Conservation (phyloP, 768 basidiomycete species). For the Tricholoma sp. region DNA sequence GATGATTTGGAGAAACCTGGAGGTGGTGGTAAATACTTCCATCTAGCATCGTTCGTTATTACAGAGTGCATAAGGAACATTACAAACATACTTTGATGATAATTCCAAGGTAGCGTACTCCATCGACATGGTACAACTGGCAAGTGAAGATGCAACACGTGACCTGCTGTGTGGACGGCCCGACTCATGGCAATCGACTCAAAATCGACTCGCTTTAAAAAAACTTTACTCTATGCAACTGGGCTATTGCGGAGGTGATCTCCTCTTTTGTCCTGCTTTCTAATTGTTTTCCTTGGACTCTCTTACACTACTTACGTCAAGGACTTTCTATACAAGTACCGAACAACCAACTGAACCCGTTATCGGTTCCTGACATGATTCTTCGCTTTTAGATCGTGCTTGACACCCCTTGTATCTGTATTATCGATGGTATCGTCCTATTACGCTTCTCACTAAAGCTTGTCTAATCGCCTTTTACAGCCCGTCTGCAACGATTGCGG, state of each 20-base stretch:
- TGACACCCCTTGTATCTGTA: background rate
- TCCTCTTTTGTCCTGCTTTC: background rate
- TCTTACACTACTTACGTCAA: no score
- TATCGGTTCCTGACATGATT: background rate
- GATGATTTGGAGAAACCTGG: constrained; percentile 57
- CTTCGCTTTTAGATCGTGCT: background rate
- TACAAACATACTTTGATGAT: constrained; percentile 29
- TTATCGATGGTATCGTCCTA: background rate
- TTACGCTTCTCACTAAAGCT: background rate
- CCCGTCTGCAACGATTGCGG: constrained; percentile 73
- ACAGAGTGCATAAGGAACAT: background rate
- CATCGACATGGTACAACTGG: constrained; percentile 10
- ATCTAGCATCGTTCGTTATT: constrained; percentile 31
- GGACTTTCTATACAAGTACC: background rate
- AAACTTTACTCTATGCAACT: no score
- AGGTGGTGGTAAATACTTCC: constrained; percentile 58
- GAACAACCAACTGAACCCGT: background rate
- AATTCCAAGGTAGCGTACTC: constrained; percentile 39
- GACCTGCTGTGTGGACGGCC: background rate
- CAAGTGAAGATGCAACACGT: background rate
- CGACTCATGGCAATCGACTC: no score
- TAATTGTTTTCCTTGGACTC: background rate
- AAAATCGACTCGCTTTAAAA: no score
- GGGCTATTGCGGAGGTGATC: background rate
- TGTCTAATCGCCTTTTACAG: constrained; percentile 24